These are phyloP conservation scores for Aspergillus fijiensis DNA, from an alignment of 2,329 filamentous ascomycete genomes.

Conservation along the genomic window DNA sequence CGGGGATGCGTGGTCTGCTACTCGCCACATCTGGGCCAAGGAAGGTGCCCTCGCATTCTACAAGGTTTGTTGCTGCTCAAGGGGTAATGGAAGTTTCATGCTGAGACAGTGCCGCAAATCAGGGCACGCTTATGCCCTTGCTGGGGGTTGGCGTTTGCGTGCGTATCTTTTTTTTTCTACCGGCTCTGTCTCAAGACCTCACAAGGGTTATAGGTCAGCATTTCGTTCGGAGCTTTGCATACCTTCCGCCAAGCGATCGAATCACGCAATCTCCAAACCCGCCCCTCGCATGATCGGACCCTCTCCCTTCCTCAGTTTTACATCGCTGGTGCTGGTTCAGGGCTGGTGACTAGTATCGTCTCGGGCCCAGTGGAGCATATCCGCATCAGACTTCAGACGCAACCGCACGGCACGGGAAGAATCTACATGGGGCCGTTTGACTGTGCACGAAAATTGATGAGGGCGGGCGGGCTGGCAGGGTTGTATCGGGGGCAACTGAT, in stretches of 20 bases:
- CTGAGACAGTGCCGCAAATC: background rate
- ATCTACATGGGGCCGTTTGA: constrained; percentile 80
- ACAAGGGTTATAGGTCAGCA: constrained; percentile 54
- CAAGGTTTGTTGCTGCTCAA: constrained; percentile 43
- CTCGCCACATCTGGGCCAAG: constrained; percentile 73
- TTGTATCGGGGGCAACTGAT: constrained; percentile 85
- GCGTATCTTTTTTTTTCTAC: constrained; percentile 7
- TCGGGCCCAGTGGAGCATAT: constrained; percentile 92
- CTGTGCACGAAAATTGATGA: constrained; percentile 75
- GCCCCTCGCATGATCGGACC: constrained; percentile 29
- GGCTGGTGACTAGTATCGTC: constrained; percentile 78
- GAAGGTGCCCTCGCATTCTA: constrained; percentile 91
- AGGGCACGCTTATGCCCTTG: constrained; percentile 87
- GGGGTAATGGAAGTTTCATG: too few species aligned
- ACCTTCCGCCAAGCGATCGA: constrained; percentile 80
- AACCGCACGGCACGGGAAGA: constrained; percentile 73
- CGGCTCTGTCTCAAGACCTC: background rate
- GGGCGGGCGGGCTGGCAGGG: constrained; percentile 66
- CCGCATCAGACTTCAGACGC: constrained; percentile 87
- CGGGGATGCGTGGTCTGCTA: constrained; percentile 69
- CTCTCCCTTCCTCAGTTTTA: constrained; percentile 83
- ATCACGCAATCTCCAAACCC: constrained; percentile 57
- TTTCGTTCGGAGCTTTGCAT: constrained; percentile 94
- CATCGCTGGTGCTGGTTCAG: constrained; percentile 81
- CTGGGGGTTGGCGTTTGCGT: constrained; percentile 93